Conservation (phyloP, 1,139 yeast species). For the Hanseniaspora sp. region DNA sequence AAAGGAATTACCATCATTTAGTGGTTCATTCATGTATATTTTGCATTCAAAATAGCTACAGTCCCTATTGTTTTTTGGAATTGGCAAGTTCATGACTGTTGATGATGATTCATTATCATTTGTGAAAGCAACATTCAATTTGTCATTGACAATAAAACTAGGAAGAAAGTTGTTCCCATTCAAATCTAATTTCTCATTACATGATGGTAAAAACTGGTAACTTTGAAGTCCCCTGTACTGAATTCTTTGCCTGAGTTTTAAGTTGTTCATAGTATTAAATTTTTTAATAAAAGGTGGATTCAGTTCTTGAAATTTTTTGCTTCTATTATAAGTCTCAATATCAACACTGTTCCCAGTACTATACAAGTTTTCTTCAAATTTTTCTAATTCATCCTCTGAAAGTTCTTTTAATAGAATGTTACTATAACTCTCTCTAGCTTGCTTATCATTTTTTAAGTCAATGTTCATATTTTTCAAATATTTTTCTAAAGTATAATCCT, state of each 20-base stretch:
- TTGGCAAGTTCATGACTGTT: constrained; percentile 49
- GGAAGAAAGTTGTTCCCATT: constrained; percentile 31
- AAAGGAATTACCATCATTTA: constrained; percentile 35
- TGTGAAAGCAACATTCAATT: constrained; percentile 48
- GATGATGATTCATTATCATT: constrained; percentile 32
- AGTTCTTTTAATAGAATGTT: constrained; percentile 31
- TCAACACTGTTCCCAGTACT: constrained; percentile 21
- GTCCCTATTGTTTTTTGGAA: constrained; percentile 52
- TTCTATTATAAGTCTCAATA: constrained; percentile 30
- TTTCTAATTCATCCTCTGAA: constrained; percentile 28
- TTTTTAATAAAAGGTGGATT: constrained; percentile 35
- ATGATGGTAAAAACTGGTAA: constrained; percentile 35
- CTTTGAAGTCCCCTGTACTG: constrained; percentile 42
- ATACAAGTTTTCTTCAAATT: constrained; percentile 27
- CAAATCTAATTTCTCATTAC: constrained; percentile 30
- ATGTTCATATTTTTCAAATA: constrained; percentile 2
- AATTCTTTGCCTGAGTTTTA: constrained; percentile 32
- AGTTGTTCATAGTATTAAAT: constrained; percentile 33
- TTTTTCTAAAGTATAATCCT: constrained; percentile 3
- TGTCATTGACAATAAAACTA: constrained; percentile 45
- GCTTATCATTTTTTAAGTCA: neutral
- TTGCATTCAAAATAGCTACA: constrained; percentile 66
- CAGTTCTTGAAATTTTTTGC: constrained; percentile 31
- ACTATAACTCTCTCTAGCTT: constrained; percentile 6
- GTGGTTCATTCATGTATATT: constrained; percentile 37